Conservation (phyloP, 176 grass and related monocot genomes). For the Lolium rigidum region DNA sequence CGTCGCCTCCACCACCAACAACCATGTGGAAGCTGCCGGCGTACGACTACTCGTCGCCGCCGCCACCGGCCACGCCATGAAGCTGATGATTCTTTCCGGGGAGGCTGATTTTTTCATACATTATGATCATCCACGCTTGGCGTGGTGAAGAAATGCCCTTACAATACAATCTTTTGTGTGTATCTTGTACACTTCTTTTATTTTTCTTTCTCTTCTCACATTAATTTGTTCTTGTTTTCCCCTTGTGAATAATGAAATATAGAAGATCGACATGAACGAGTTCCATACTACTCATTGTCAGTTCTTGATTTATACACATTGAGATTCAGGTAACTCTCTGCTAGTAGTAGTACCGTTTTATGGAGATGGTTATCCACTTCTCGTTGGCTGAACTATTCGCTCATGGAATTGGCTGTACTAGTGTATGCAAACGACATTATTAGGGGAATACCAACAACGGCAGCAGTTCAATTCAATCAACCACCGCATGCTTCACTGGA, state of each 20-base stretch:
- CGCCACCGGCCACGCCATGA: conserved; percentile 51
- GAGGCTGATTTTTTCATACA: conserved; percentile 12
- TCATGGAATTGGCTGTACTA: not conserved
- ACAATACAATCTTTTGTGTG: conserved; percentile 14
- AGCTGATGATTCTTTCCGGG: conserved; percentile 38
- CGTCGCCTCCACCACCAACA: conserved; percentile 47
- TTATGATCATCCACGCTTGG: conserved; percentile 41
- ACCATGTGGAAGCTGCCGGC: conserved; percentile 39
- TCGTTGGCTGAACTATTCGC: not conserved
- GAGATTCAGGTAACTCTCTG: not conserved
- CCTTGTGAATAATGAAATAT: conserved; percentile 36
- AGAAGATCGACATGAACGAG: conserved; percentile 8
- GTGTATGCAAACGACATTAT: not conserved
- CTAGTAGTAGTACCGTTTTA: not conserved
- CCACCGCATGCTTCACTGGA: not conserved
- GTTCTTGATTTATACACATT: not conserved
- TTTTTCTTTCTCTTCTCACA: not conserved
- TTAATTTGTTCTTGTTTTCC: conserved; percentile 26
- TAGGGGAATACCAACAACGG: not conserved
- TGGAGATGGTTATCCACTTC: not conserved
- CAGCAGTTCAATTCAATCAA: conserved; percentile 16
- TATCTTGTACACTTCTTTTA: not conserved
- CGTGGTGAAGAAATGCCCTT: conserved; percentile 39
- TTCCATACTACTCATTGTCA: not conserved
- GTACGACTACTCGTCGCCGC: conserved; percentile 69